These are phyloP conservation scores for Colletotrichum zoysiae DNA, from an alignment of 2,329 filamentous ascomycete species.

Conservation along the genomic window DNA sequence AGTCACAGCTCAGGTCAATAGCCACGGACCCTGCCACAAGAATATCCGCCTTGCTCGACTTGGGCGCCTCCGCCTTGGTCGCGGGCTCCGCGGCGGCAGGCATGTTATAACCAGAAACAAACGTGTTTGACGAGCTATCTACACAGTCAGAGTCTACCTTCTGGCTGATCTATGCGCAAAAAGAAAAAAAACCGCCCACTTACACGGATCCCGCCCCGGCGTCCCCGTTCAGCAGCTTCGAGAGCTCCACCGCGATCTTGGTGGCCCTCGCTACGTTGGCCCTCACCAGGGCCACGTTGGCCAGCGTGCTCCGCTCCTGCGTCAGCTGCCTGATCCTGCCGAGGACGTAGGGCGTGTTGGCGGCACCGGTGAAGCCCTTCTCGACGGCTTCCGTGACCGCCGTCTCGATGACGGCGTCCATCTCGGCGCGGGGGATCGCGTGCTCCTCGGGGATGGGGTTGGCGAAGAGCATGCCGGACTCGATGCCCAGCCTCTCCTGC, in stretches of 20 bases:
- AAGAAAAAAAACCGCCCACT: slow-evolving; percentile 33
- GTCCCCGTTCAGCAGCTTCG: slow-evolving; percentile 45
- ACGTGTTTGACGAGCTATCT: slow-evolving; percentile 42
- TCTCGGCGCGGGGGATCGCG: slow-evolving; percentile 77
- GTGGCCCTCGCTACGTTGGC: slow-evolving; percentile 68
- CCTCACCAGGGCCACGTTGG: slow-evolving; percentile 75
- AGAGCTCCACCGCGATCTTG: slow-evolving; percentile 66
- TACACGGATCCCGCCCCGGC: slow-evolving; percentile 34
- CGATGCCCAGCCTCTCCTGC: slow-evolving; percentile 77
- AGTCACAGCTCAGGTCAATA: slow-evolving; percentile 89
- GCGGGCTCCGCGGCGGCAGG: slow-evolving; percentile 12
- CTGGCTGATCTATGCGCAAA: slow-evolving; percentile 43
- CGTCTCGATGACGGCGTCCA: slow-evolving; percentile 76
- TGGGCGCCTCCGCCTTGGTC: slow-evolving; percentile 25
- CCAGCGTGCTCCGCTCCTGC: slow-evolving; percentile 75
- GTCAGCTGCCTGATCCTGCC: slow-evolving; percentile 84
- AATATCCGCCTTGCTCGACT: slow-evolving; percentile 68
- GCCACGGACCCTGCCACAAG: slow-evolving; percentile 92
- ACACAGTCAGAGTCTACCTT: slow-evolving; percentile 41
- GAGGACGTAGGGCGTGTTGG: slow-evolving; percentile 88
- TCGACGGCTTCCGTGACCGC: slow-evolving; percentile 75
- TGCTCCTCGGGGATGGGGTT: slow-evolving; percentile 84
- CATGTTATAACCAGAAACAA: slow-evolving; percentile 32
- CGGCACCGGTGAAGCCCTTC: slow-evolving; percentile 77
- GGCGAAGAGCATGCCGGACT: slow-evolving; percentile 87